Base-by-base conservation (phyloP, 331 rosid species). In the Cydonia oblonga region DNA sequence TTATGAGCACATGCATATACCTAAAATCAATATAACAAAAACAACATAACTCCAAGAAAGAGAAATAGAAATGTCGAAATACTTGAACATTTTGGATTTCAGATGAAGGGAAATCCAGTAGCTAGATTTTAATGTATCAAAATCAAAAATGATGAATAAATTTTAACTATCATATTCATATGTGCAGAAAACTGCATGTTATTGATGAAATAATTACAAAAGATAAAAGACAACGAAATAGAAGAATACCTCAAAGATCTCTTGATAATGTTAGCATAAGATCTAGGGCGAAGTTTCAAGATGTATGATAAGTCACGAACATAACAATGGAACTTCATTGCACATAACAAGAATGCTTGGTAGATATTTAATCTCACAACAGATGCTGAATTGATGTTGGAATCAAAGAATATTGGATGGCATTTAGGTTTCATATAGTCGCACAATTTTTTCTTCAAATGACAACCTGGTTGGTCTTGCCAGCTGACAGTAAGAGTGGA, bases 321-420 rank as follows among this genome's bases (percentile, higher is more conserved):
- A 61, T 86, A 86, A 79, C 95, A 86, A 68, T 91, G 97, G 60
- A 90, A 91, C 86, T 91, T 91, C 97, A 93, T 93, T 5, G 98
- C 98, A 77, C 84, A 85, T 22, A 89, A 33, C 78, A 93, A 40
- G 82, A 93, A 89, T 3, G 74, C 70, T 70, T 91, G 96, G 76
- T 85, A 90, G 77, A 87, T 72, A 67, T 93, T 93, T 68, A 93
- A 80, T 86, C 91, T 86, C 77, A 93, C 92, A 72, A 87, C 95
- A 73, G 81, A 90, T 24, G 87, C 91, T 12, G 97, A 89, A 79
- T 93, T 93, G 74, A 93, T 85, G 67, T 93, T 91, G 72, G 89
- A 81, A 85, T 91, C 97, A 2, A 82, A 93, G 85, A 90, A 93
- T 73, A 93, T 70, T 9, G 96, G 89, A 87, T 91, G 92, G 59